Evolutionary conservation across 2,329 filamentous ascomycete species (phyloP), one percentile per base, ranked within the genome.

Genomic region (Botrytis deweyae): DNA sequence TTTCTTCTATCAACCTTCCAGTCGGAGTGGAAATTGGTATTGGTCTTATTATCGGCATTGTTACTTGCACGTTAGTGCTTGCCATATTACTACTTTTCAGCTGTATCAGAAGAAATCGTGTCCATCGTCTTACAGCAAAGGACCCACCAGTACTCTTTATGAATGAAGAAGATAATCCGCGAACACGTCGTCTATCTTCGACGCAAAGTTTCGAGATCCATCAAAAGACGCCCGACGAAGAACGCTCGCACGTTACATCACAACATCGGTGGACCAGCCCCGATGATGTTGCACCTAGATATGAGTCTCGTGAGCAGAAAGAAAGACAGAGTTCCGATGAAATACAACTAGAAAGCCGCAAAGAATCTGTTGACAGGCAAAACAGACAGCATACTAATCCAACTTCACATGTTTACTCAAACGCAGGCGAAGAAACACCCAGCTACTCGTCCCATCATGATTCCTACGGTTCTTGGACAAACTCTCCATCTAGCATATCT

Each of bases 1-100:
- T 59, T 1, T 25, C 44, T 8, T 38, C 66, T 20, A 58, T 29
- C n/a, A 49, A 36, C 6, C 38, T 69, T 55, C 49, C 66, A 12
- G 12, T 29, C 9, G 66, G 66, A 22, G 66, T 49, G 12, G 49
- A 59, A 59, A 59, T 69, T 40, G 66, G 49, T 49, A 69, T 69
- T 55, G 66, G 66, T 14, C 36, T 69, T 40, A 36, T 33, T 14
- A 59, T 69, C 36, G 49, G 66, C 2, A 40, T 69, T 29, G 36
- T 55, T 58, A 25, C 49, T 29, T 69, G 49, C 55, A 25, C 29
- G 12, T 18, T 33, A 29, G 46, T 38, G 25, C 38, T 69, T 33
- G 6, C 25, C 9, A 16, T 58, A 1, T 38, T 40, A 10, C n/a
- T 69, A 16, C 25, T 69, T 18, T 44, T 58, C 16, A 36, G 52